Conservation (phyloP, 2,329 filamentous ascomycete species). For the Aspergillus luchuensis region DNA sequence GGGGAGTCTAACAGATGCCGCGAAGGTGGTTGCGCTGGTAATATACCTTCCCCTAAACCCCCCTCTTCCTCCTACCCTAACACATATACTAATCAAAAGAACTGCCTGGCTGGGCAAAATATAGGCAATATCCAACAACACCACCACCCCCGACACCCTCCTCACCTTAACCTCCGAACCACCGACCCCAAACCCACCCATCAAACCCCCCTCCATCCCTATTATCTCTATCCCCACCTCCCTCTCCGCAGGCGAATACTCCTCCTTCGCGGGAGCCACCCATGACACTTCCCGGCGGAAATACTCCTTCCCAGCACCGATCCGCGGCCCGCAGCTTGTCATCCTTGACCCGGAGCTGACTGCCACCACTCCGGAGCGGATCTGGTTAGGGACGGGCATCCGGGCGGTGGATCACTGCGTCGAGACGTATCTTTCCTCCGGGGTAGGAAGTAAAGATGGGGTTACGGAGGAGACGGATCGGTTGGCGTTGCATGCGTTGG, state of each 20-base stretch:
- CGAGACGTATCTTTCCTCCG: slow-evolving; percentile 46
- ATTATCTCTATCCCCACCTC: slow-evolving; percentile 47
- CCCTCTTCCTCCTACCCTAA: neutral
- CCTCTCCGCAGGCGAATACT: slow-evolving; percentile 48
- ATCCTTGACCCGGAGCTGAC: slow-evolving; percentile 59
- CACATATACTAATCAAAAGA: neutral
- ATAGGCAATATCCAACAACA: slow-evolving; percentile 52
- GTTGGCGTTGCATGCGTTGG: slow-evolving; percentile 43
- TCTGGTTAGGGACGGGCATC: slow-evolving; percentile 53
- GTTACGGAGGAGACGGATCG: slow-evolving; percentile 39
- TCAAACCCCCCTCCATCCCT: slow-evolving; percentile 32
- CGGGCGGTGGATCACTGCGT: slow-evolving; percentile 61
- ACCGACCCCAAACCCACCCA: slow-evolving; percentile 3
- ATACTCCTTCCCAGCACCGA: slow-evolving; percentile 40
- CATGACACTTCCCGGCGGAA: slow-evolving; percentile 40
- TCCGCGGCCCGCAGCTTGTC: slow-evolving; percentile 53
- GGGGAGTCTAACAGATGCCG: slow-evolving; percentile 59
- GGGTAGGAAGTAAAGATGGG: slow-evolving; percentile 42
- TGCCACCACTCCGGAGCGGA: slow-evolving; percentile 58
- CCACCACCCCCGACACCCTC: slow-evolving; percentile 42
- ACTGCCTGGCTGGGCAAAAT: neutral
- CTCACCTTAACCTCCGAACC: slow-evolving; percentile 36
- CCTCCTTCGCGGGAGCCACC: slow-evolving; percentile 43
- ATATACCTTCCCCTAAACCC: neutral
- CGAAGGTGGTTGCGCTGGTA: slow-evolving; percentile 55